These are phyloP conservation scores for Tetracladium setigerum DNA, from an alignment of 495 filamentous ascomycete genomes.

Conservation along the genomic window DNA sequence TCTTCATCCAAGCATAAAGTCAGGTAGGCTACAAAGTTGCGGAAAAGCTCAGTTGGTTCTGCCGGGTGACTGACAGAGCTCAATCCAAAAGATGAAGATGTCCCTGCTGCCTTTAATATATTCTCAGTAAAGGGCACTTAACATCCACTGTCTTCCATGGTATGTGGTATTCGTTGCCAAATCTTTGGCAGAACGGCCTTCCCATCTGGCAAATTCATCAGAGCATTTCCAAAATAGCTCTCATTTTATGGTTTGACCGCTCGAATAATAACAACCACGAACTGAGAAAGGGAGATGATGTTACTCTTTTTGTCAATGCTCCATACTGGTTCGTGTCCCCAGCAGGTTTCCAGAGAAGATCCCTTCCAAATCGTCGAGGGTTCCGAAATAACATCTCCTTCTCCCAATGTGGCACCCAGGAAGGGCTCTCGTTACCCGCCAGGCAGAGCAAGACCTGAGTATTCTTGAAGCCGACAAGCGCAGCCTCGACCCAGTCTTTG, in stretches of 20 bases:
- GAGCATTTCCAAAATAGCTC: constrained; percentile 12
- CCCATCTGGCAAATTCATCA: constrained; percentile 10
- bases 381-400: constrained; percentile 16
- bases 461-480: constrained; percentile 9
- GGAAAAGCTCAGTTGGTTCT: constrained; percentile 9
- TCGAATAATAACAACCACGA: constrained; percentile 7
- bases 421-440: constrained; percentile 6
- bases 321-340: constrained; percentile 17
- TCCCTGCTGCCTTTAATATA: constrained; percentile 13
- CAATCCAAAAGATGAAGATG: constrained; percentile 18
- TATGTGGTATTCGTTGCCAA: constrained; percentile 17
- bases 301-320: constrained; percentile 15
- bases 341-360: constrained; percentile 17
- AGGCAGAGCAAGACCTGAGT: constrained; percentile 16
- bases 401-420: constrained; percentile 17
- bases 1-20: constrained; percentile 13
- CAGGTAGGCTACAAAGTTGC: constrained; percentile 14
- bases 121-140: constrained; percentile 6
- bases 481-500: constrained; percentile 17
- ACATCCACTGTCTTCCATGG: constrained; percentile 8
- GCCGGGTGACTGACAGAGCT: constrained; percentile 13
- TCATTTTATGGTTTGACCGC: constrained; percentile 13
- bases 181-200: constrained; percentile 1
- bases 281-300: constrained; percentile 15
- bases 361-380: constrained; percentile 18